phyloP scores from a whole-genome alignment of 345 rosid species.

The Syzygium aqueum region DNA sequence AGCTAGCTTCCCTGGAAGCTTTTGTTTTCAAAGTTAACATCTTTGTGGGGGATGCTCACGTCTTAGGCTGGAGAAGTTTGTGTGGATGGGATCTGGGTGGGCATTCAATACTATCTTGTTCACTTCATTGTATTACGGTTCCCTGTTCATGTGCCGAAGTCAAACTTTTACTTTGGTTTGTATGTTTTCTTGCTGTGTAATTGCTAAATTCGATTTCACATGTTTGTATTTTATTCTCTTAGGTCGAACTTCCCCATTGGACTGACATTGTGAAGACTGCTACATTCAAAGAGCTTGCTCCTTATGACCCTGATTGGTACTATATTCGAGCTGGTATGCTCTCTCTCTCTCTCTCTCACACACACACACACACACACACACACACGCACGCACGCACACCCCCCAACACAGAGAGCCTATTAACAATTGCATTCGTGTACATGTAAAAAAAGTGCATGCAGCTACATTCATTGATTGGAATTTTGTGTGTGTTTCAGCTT shows the following conservation, averaged over 20 bases:
- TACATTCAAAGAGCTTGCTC: constrained; percentile 60
- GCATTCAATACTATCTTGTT: neutral
- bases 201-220: neutral
- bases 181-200: neutral
- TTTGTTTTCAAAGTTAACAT: neutral
- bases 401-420: neutral
- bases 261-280: constrained; percentile 72
- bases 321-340: constrained; percentile 47
- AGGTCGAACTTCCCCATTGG: constrained; percentile 66
- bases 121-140: neutral
- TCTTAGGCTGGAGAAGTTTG: neutral
- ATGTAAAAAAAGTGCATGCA: neutral
- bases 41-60: neutral
- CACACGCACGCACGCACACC: neutral
- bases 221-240: neutral
- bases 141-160: neutral
- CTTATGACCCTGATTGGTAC: constrained; percentile 73
- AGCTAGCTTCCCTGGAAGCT: neutral
- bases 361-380: rapidly evolving
- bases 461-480: neutral
- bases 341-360: neutral
- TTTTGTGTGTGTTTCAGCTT: constrained; percentile 14
- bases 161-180: neutral
- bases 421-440: neutral
- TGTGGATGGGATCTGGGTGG: neutral